Percentiles rank a stretch among this genome's conserved stretches.
phyloP scores from a whole-genome alignment of 2,329 filamentous ascomycete species.

The Penicillium brasilianum region DNA sequence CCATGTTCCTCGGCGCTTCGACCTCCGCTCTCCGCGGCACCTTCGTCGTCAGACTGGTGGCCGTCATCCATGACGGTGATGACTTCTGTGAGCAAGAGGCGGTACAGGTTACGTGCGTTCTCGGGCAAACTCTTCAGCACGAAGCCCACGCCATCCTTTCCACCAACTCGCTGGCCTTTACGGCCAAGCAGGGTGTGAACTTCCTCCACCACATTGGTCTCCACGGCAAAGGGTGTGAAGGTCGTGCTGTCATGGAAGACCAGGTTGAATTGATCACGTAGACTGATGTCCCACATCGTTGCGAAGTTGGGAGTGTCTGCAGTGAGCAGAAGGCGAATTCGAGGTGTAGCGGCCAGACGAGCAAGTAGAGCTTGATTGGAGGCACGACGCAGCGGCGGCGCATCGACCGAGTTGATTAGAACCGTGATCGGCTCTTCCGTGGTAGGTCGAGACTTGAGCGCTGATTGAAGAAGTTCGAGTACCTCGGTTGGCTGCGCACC shows the following conservation, averaged over 20 bases:
- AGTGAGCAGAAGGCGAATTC: constrained; percentile 75
- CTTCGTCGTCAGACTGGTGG: constrained; percentile 57
- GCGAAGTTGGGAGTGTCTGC: constrained; percentile 87
- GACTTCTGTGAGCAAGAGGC: constrained; percentile 82
- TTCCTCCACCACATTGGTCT: constrained; percentile 85
- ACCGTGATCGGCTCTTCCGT: constrained; percentile 61
- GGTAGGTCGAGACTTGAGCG: constrained; percentile 59
- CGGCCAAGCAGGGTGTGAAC: constrained; percentile 86
- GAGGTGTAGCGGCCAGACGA: constrained; percentile 73
- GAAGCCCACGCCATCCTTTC: constrained; percentile 88
- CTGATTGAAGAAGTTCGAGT: constrained; percentile 67
- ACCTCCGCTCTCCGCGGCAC: constrained; percentile 40
- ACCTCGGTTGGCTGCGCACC: constrained; percentile 71
- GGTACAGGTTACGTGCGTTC: constrained; percentile 87
- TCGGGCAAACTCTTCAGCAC: constrained; percentile 89
- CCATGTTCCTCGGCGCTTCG: constrained; percentile 57
- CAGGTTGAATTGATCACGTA: constrained; percentile 83
- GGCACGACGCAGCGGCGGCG: constrained; percentile 72
- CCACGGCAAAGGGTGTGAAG: constrained; percentile 73
- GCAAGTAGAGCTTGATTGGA: constrained; percentile 74
- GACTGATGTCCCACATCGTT: constrained; percentile 84
- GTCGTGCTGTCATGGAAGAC: constrained; percentile 95
- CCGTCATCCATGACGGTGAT: constrained; percentile 68
- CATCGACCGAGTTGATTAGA: constrained; percentile 86
- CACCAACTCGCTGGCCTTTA: constrained; percentile 77